These are phyloP conservation scores for Daldinia vernicosa DNA, from an alignment of 495 filamentous ascomycete species.

Conservation along the genomic window DNA sequence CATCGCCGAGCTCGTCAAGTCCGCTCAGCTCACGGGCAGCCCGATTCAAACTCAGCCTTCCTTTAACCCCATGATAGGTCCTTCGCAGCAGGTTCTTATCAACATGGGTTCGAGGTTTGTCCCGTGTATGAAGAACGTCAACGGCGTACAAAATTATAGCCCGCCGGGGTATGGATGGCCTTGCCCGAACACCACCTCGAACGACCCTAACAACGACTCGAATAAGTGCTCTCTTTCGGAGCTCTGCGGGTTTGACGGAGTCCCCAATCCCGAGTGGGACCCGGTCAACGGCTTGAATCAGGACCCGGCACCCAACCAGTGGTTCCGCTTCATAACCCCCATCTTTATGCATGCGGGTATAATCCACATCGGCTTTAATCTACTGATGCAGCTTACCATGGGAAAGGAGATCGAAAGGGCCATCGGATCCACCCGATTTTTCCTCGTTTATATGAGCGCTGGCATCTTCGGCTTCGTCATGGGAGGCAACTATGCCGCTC, in stretches of 20 bases:
- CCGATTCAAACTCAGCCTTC: slow-evolving; percentile 86
- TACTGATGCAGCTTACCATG: slow-evolving; percentile 86
- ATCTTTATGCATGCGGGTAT: slow-evolving; percentile 96
- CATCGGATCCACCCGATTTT: slow-evolving; percentile 86
- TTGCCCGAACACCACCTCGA: slow-evolving; percentile 78
- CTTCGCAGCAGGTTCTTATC: slow-evolving; percentile 87
- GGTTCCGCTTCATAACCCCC: slow-evolving; percentile 94
- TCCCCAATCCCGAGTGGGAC: slow-evolving; percentile 68
- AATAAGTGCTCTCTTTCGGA: slow-evolving; percentile 75
- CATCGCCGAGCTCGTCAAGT: slow-evolving; percentile 85
- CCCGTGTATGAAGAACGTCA: slow-evolving; percentile 90
- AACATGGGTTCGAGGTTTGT: slow-evolving; percentile 95
- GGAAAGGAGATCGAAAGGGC: slow-evolving; percentile 89
- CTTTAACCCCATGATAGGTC: slow-evolving; percentile 98
- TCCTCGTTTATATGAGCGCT: slow-evolving; percentile 84
- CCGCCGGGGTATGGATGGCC: slow-evolving; percentile 60
- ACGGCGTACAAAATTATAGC: slow-evolving; percentile 65
- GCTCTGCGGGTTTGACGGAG: slow-evolving; percentile 81
- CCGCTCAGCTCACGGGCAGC: slow-evolving; percentile 70
- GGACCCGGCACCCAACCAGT: slow-evolving; percentile 79
- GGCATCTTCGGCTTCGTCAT: slow-evolving; percentile 98
- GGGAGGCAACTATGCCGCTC: slow-evolving; percentile 89
- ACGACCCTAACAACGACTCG: slow-evolving; percentile 50
- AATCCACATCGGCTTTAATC: slow-evolving; percentile 94
- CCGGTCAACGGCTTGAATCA: slow-evolving; percentile 47